Conservation (phyloP, 2,329 filamentous ascomycete species). For the Thermothelomyces thermophilus region DNA sequence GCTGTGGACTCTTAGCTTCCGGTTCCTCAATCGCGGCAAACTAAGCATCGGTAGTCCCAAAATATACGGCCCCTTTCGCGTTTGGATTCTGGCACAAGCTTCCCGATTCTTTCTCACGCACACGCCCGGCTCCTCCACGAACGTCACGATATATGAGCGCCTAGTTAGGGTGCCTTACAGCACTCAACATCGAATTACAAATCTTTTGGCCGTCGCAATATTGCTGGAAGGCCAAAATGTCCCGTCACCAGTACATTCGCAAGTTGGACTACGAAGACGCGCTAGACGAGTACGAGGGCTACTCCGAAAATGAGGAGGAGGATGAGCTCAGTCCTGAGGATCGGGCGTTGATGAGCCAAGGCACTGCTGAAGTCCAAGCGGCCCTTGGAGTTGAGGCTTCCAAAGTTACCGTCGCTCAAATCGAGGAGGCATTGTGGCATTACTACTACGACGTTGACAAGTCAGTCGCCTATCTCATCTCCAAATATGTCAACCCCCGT, state of each 20-base stretch:
- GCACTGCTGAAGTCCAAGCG: conserved; percentile 59
- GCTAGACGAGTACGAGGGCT: conserved; percentile 44
- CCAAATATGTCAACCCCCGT: conserved; percentile 47
- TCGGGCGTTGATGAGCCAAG: conserved; percentile 49
- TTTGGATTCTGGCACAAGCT: too few relatives aligned
- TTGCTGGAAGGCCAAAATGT: conserved; percentile 31
- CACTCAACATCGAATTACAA: neutral
- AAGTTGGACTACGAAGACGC: conserved; percentile 47
- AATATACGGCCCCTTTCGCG: too few relatives aligned
- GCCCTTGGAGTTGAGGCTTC: conserved; percentile 54
- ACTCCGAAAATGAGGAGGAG: conserved; percentile 34
- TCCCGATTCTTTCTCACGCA: too few relatives aligned
- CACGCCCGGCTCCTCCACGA: too few relatives aligned
- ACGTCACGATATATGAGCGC: too few relatives aligned
- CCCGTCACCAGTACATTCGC: conserved; percentile 41
- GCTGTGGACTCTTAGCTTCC: too few relatives aligned
- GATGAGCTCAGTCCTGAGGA: conserved; percentile 44
- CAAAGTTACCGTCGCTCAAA: conserved; percentile 57
- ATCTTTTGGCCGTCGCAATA: neutral
- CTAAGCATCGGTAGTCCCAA: too few relatives aligned
- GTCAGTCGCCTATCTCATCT: conserved; percentile 70
- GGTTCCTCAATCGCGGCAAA: too few relatives aligned
- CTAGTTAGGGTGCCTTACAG: too few relatives aligned
- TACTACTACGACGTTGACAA: conserved; percentile 94
- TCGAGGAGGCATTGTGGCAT: conserved; percentile 87